These are phyloP conservation scores for Thielaviopsis punctulata DNA, from an alignment of 2,329 filamentous ascomycete genomes.

Conservation along the genomic window DNA sequence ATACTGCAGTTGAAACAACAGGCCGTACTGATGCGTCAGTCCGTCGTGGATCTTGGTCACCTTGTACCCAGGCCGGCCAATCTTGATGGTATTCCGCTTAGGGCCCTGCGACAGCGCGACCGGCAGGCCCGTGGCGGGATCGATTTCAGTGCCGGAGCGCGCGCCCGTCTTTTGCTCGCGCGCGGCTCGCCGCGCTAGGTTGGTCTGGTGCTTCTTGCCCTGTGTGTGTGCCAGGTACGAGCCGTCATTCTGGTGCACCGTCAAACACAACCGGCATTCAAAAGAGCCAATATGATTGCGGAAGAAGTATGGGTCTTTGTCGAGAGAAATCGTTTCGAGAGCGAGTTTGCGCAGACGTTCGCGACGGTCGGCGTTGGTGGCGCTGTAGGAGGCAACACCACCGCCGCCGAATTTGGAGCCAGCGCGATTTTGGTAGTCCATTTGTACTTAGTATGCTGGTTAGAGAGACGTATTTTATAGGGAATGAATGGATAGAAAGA, in stretches of 20 bases:
- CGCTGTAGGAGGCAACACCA: slow-evolving; percentile 82
- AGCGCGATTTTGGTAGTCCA: slow-evolving; percentile 77
- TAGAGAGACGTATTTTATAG: no score
- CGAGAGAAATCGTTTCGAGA: slow-evolving; percentile 95
- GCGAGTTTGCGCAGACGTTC: slow-evolving; percentile 96
- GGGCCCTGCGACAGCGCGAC: slow-evolving; percentile 57
- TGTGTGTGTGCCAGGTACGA: slow-evolving; percentile 98
- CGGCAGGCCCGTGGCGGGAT: slow-evolving; percentile 51
- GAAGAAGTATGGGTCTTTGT: slow-evolving; percentile 99
- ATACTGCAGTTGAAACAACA: slow-evolving; percentile 94
- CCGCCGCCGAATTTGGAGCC: slow-evolving; percentile 97
- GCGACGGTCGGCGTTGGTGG: slow-evolving; percentile 90
- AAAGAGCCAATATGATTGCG: slow-evolving; percentile 98
- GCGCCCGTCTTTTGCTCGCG: slow-evolving; percentile 84
- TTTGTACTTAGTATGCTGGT: no score
- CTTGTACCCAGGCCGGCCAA: slow-evolving; percentile 89
- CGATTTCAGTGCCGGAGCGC: slow-evolving; percentile 39
- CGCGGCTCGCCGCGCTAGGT: slow-evolving; percentile 87
- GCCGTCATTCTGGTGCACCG: slow-evolving; percentile 96
- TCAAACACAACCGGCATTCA: slow-evolving; percentile 91
- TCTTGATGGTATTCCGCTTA: slow-evolving; percentile 80
- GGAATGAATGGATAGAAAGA: no score
- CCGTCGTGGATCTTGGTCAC: slow-evolving; percentile 92
- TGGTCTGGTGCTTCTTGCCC: slow-evolving; percentile 97
- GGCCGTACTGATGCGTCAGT: slow-evolving; percentile 68